These are phyloP conservation scores for Leucocoprinus leucothites DNA, from an alignment of 768 basidiomycete species.

Conservation along the genomic window DNA sequence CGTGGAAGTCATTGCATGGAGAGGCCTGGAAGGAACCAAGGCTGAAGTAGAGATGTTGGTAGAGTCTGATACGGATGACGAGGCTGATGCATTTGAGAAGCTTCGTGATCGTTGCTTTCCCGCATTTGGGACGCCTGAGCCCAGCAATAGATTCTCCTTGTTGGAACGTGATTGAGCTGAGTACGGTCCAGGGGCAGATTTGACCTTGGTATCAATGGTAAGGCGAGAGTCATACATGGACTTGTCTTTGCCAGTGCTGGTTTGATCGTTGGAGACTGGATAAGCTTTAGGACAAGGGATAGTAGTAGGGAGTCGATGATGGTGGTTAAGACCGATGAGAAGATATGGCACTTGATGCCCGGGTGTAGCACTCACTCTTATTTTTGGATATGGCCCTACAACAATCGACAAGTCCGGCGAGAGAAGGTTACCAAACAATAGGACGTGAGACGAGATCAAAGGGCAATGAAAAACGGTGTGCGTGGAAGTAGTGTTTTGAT, in stretches of 20 bases:
- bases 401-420: background rate
- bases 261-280: too few species aligned
- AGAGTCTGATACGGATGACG: slow-evolving; percentile 54
- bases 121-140: slow-evolving; percentile 30
- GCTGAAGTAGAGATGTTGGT: slow-evolving; percentile 55
- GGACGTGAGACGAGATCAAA: too few species aligned
- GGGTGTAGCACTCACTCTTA: too few species aligned
- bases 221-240: slow-evolving; percentile 43
- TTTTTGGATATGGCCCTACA: too few species aligned
- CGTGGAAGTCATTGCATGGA: slow-evolving; percentile 16
- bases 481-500: too few species aligned
- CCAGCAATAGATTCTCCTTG: slow-evolving; percentile 27
- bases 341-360: background rate
- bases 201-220: slow-evolving; percentile 45
- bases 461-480: too few species aligned
- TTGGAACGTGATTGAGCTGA: slow-evolving; percentile 25
- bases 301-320: too few species aligned
- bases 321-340: too few species aligned
- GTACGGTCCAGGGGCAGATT: slow-evolving; percentile 27
- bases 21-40: slow-evolving; percentile 34
- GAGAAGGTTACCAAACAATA: background rate
- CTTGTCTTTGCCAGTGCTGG: background rate
- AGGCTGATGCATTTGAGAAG: slow-evolving; percentile 52
- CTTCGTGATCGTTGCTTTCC: slow-evolving; percentile 39
- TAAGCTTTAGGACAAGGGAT: too few species aligned